A percentile compares a stretch with the other conserved stretches of the same genome.
Evolutionary conservation across 140 eudicot genomes (phyloP).

Genomic region (Flaveria floridana): DNA sequence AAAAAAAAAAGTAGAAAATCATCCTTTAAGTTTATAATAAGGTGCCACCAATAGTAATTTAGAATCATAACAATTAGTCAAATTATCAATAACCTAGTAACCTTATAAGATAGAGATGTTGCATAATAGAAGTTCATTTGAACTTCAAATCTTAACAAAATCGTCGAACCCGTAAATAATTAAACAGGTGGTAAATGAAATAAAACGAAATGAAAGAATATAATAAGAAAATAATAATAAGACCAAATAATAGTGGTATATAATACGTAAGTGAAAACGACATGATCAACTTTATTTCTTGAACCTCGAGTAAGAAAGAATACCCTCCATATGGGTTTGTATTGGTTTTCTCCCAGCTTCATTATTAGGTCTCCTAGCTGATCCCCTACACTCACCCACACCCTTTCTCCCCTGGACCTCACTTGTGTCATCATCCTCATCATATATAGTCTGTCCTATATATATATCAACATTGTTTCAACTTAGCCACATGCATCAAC

Average conservation of each 20-base stretch:
- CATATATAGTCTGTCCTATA: background rate
- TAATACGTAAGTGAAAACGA: conserved; percentile 41
- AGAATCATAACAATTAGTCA: too few relatives aligned
- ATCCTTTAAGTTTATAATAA: too few relatives aligned
- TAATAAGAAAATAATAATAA: background rate
- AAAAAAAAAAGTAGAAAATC: too few relatives aligned
- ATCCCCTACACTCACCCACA: conserved; percentile 39
- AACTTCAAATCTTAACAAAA: conserved; percentile 9
- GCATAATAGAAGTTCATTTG: background rate
- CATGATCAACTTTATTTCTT: conserved; percentile 30
- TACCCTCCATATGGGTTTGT: conserved; percentile 39
- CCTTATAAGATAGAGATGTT: too few relatives aligned
- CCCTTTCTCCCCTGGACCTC: conserved; percentile 17
- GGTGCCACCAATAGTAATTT: too few relatives aligned
- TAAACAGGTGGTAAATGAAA: conserved; percentile 13
- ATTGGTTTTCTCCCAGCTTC: conserved; percentile 26
- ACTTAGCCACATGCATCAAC: conserved; percentile 17
- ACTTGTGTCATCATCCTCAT: conserved; percentile 25
- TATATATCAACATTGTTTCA: conserved; percentile 19
- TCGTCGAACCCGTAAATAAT: background rate
- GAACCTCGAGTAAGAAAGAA: conserved; percentile 36
- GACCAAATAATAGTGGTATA: background rate
- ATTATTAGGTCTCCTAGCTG: conserved; percentile 7
- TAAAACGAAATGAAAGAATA: background rate
- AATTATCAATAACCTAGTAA: too few relatives aligned